A percentile compares a stretch with the other conserved stretches of the same genome.
phyloP scores from a whole-genome alignment of 306 rosid genomes.

The Boehmeria nivea region DNA sequence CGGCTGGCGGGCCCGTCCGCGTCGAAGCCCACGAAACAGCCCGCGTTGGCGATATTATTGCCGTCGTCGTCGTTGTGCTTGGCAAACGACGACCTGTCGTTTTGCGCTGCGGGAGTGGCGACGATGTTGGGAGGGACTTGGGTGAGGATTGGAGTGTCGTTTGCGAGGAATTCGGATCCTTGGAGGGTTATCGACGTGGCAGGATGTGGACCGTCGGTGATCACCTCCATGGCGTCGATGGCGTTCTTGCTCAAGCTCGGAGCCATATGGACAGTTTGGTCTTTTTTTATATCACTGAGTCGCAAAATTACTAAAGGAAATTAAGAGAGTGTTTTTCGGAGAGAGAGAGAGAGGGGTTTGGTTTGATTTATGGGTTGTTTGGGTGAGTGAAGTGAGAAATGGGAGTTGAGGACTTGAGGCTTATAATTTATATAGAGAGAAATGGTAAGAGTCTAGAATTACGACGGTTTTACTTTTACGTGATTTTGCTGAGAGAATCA shows the following conservation, averaged over 20 bases:
- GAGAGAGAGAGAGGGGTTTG: neutral
- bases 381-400: too few species aligned
- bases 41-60: too few species aligned
- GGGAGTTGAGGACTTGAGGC: too few species aligned
- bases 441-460: too few species aligned
- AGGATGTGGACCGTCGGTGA: neutral
- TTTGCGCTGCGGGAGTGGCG: conserved; percentile 25
- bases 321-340: too few species aligned
- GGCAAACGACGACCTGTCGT: too few species aligned
- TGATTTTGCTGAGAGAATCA: too few species aligned
- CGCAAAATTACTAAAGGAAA: too few species aligned
- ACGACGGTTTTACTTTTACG: too few species aligned
- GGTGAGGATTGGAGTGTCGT: conserved; percentile 46
- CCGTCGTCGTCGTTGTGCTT: conserved; percentile 9
- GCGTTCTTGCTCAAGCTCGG: conserved; percentile 42
- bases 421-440: too few species aligned
- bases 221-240: conserved; percentile 2
- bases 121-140: conserved; percentile 45
- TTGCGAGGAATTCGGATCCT: conserved; percentile 42
- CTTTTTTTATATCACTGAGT: too few species aligned
- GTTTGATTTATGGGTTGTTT: neutral
- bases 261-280: conserved; percentile 32
- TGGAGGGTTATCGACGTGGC: conserved; percentile 30
- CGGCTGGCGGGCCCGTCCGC: conserved; percentile 31
- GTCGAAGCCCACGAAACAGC: conserved; percentile 58